Evolutionary conservation across 2,329 filamentous ascomycete genomes (phyloP).

Genomic region (Stromatinia cepivora): DNA sequence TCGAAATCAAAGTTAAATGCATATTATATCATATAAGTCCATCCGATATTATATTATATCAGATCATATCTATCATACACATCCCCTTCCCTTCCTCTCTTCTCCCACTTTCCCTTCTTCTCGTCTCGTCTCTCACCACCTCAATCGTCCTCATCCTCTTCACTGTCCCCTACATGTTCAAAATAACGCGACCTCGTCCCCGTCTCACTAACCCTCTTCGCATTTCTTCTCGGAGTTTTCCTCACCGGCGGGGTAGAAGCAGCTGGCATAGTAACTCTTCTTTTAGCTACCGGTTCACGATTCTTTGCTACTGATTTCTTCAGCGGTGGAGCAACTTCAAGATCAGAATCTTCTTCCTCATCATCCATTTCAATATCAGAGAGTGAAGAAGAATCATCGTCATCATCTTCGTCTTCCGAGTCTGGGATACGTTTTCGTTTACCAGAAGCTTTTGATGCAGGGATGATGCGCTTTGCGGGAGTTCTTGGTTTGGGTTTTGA

Average conservation of each 20-base stretch:
- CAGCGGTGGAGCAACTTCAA: not conserved
- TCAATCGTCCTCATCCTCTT: not conserved
- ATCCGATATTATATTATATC: too few species aligned
- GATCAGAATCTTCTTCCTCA: slow-evolving; percentile 6
- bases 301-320: slow-evolving; percentile 14
- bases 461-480: slow-evolving; percentile 13
- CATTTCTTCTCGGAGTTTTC: slow-evolving; percentile 35
- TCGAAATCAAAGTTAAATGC: too few species aligned
- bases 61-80: too few species aligned
- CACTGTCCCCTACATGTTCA: slow-evolving; percentile 34
- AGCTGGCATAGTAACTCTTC: slow-evolving; percentile 12
- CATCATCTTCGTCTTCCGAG: slow-evolving; percentile 26
- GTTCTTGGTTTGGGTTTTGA: slow-evolving; percentile 2
- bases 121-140: not conserved
- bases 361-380: slow-evolving; percentile 11
- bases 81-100: too few species aligned
- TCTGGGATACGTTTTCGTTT: slow-evolving; percentile 29
- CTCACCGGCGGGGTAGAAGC: slow-evolving; percentile 20
- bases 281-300: slow-evolving; percentile 15
- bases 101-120: not conserved
- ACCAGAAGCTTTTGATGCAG: not conserved
- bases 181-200: slow-evolving; percentile 39
- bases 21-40: too few species aligned
- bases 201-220: slow-evolving; percentile 35
- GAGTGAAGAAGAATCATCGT: slow-evolving; percentile 6